These are phyloP conservation scores for Lentinula lateritia DNA, from an alignment of 768 basidiomycete genomes.

Conservation along the genomic window DNA sequence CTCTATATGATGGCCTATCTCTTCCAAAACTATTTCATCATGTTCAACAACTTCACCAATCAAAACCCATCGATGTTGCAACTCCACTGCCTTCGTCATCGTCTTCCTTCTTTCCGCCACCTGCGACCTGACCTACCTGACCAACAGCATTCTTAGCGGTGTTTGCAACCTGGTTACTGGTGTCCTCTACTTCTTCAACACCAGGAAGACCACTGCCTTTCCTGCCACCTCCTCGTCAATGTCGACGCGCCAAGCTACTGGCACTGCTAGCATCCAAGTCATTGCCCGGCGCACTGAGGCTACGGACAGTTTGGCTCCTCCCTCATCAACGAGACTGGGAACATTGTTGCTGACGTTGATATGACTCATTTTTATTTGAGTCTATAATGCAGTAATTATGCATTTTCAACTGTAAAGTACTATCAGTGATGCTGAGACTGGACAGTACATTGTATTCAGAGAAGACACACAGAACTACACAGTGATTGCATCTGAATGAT, in stretches of 20 bases:
- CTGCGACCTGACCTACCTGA: constrained; percentile 15
- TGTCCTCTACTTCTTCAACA: constrained; percentile 15
- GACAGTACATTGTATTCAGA: too few species aligned
- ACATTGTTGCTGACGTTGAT: neutral
- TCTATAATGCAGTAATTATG: too few species aligned
- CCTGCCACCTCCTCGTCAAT: constrained; percentile 7
- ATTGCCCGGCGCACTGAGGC: neutral
- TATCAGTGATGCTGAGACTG: too few species aligned
- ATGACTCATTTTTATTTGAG: too few species aligned
- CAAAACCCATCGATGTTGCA: too few species aligned
- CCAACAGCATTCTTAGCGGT: constrained; percentile 10
- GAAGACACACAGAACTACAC: too few species aligned
- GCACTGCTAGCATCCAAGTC: neutral
- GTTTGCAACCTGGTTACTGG: constrained; percentile 9
- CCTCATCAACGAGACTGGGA: constrained; percentile 1
- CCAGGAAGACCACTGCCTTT: constrained; percentile 13
- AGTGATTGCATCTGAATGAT: too few species aligned
- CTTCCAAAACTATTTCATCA: too few species aligned
- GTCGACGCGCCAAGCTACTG: constrained; percentile 5
- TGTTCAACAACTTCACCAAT: too few species aligned
- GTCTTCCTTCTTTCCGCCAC: constrained; percentile 9
- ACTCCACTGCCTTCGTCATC: constrained; percentile 3
- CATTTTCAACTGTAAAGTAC: too few species aligned
- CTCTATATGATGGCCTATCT: too few species aligned
- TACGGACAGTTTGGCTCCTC: neutral